Conservation (phyloP, 305 asterid species). For the Coffea humblotiana region DNA sequence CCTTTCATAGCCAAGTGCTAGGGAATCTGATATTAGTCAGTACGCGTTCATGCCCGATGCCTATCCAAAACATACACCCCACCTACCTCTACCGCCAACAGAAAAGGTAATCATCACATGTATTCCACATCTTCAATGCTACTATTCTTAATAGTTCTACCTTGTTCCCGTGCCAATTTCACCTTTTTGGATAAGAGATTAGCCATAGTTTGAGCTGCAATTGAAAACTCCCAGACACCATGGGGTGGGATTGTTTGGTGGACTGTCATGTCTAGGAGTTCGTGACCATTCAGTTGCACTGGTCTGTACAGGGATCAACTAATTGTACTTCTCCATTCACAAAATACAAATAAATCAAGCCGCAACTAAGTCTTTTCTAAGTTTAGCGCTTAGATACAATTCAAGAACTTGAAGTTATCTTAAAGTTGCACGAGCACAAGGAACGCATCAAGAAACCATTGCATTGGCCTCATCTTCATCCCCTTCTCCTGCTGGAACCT, state of each 20-base stretch:
- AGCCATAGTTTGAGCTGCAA: too few relatives aligned
- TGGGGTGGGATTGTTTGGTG: background rate
- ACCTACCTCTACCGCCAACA: too few relatives aligned
- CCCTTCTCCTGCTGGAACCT: slow-evolving; percentile 54
- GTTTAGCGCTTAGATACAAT: background rate
- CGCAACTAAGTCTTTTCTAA: background rate
- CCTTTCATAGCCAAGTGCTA: too few relatives aligned
- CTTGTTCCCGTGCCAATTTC: too few relatives aligned
- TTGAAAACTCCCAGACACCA: too few relatives aligned
- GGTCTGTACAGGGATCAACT: background rate
- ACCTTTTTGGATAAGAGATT: too few relatives aligned
- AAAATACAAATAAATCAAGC: background rate
- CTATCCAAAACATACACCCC: too few relatives aligned
- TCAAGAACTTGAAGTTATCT: background rate
- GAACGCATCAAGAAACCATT: slow-evolving; percentile 51
- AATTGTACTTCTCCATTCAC: background rate
- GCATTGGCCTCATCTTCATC: slow-evolving; percentile 56
- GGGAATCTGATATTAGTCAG: too few relatives aligned
- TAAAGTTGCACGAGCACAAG: background rate
- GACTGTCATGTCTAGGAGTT: background rate
- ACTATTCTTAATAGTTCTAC: too few relatives aligned
- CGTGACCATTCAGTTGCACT: background rate
- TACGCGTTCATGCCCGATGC: too few relatives aligned
- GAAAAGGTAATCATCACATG: too few relatives aligned
- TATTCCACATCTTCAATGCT: too few relatives aligned